Conservation (phyloP, 129 eudicot species). For the carrot (Daucus carota) region DH1_v3.0 NC_030389.2:26266501-26267000, state of each 20-base stretch:
- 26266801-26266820: neutral
- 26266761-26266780: neutral
- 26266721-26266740: conserved; percentile 10
- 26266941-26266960: neutral
- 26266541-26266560: neutral
- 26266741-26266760: neutral
- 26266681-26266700: conserved; percentile 28
- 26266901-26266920: neutral
- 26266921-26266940: neutral
- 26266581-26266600: conserved; percentile 32
- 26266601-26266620: conserved; percentile 30
- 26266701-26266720: conserved; percentile 30
- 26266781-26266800: neutral
- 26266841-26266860: neutral
- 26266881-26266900: neutral
- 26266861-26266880: neutral
- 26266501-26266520: conserved; percentile 1
- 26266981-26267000: neutral
- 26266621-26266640: conserved; percentile 30
- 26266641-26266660: conserved; percentile 37
- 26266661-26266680: conserved; percentile 29
- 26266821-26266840: neutral
- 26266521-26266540: neutral
- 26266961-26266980: neutral
- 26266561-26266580: conserved; percentile 24